Conservation (phyloP, 2,329 filamentous ascomycete species). For the Aureobasidium sp. region DNA sequence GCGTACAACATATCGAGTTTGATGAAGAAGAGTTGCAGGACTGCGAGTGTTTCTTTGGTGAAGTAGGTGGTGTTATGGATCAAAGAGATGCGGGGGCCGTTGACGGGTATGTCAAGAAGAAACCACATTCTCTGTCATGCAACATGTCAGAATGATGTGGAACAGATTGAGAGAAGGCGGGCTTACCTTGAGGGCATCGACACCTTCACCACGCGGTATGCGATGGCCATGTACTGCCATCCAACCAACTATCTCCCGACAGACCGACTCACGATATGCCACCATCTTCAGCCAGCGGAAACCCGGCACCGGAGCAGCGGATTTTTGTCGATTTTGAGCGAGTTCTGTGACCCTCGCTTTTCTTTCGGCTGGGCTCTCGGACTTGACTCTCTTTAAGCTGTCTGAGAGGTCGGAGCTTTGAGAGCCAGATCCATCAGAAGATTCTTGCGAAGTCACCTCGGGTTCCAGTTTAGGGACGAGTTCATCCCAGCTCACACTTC, state of each 20-base stretch:
- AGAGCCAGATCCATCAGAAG: not conserved
- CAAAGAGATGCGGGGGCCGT: slow-evolving; percentile 43
- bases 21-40: slow-evolving; percentile 55
- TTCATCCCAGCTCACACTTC: slow-evolving; percentile 10
- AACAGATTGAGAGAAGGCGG: slow-evolving; percentile 15
- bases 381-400: not conserved
- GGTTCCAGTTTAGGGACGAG: not conserved
- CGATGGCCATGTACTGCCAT: slow-evolving; percentile 51
- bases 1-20: slow-evolving; percentile 65
- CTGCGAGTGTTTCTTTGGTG: slow-evolving; percentile 51
- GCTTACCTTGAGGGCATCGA: slow-evolving; percentile 19
- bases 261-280: slow-evolving; percentile 46
- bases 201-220: slow-evolving; percentile 34
- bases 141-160: not conserved
- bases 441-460: not conserved
- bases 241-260: slow-evolving; percentile 53
- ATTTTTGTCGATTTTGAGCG: not conserved
- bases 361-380: not conserved
- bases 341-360: not conserved
- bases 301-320: slow-evolving; percentile 42
- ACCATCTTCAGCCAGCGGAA: slow-evolving; percentile 63
- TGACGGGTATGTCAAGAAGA: slow-evolving; percentile 57
- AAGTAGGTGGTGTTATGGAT: slow-evolving; percentile 48
- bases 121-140: slow-evolving; percentile 58
- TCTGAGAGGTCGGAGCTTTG: not conserved